phyloP scores from a whole-genome alignment of 2,329 filamentous ascomycete genomes.

The Apiospora pterosperma region DNA sequence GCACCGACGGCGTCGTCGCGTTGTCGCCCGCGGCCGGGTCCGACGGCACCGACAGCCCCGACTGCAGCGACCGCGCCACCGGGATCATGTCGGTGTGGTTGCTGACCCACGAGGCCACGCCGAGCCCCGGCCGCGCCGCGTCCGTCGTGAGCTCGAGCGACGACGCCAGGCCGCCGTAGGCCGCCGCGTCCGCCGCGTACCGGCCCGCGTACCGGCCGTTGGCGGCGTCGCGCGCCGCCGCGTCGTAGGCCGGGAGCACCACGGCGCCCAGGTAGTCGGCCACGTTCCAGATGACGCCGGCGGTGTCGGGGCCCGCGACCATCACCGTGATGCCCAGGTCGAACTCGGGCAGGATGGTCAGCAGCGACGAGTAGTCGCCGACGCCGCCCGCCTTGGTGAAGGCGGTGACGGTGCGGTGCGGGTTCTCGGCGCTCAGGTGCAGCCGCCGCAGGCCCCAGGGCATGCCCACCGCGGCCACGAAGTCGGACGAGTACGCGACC shows the following conservation, averaged over 20 bases:
- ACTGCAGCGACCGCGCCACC: constrained; percentile 15
- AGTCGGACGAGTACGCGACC: constrained; percentile 26
- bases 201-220: constrained; percentile 21
- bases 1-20: constrained; percentile 20
- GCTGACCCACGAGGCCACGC: constrained; percentile 27
- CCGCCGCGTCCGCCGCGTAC: constrained; percentile 14
- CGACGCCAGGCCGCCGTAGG: constrained; percentile 22
- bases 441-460: constrained; percentile 31
- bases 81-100: constrained; percentile 29
- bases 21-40: constrained; percentile 16
- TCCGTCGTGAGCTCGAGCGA: constrained; percentile 26
- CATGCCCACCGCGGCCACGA: constrained; percentile 23
- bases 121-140: constrained; percentile 23
- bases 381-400: constrained; percentile 32
- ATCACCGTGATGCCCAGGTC: constrained; percentile 30
- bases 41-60: constrained; percentile 19
- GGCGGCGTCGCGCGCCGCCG: constrained; percentile 23
- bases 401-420: constrained; percentile 25
- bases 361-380: constrained; percentile 26
- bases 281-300: constrained; percentile 22
- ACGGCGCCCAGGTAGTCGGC: constrained; percentile 27
- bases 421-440: constrained; percentile 17
- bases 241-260: constrained; percentile 25
- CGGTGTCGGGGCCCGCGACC: constrained; percentile 24
- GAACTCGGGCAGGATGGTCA: constrained; percentile 31